These are phyloP conservation scores for Ehretia macrophylla DNA, from an alignment of 257 asterid genomes.

Conservation along the genomic window DNA sequence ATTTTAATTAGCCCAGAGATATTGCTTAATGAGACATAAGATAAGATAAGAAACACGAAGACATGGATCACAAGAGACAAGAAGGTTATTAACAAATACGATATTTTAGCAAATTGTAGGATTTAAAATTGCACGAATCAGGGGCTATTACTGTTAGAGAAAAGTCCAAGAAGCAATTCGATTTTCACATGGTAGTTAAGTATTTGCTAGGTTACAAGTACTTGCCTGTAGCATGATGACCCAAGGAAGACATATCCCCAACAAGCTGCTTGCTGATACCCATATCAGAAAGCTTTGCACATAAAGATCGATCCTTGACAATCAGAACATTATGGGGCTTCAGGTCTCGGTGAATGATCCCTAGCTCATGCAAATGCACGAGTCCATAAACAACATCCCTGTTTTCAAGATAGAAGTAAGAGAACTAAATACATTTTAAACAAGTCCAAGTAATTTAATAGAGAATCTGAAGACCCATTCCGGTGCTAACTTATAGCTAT, in stretches of 20 bases:
- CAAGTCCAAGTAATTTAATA: no score
- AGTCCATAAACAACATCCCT: slow-evolving; percentile 90
- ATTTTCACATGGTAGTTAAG: not conserved
- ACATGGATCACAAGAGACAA: no score
- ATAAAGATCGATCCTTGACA: slow-evolving; percentile 46
- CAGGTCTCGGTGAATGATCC: slow-evolving; percentile 89
- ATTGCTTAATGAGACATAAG: no score
- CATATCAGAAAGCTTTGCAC: slow-evolving; percentile 95
- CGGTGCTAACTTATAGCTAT: no score
- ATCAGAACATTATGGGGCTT: slow-evolving; percentile 91
- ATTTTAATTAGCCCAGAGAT: no score
- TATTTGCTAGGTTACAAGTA: slow-evolving; percentile 1
- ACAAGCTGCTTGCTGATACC: slow-evolving; percentile 90
- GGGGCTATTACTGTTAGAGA: no score
- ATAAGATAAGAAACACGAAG: no score
- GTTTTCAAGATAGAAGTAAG: slow-evolving; percentile 19
- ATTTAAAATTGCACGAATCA: not conserved
- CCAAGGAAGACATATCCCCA: slow-evolving; percentile 78
- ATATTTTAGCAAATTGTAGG: not conserved
- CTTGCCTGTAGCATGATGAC: slow-evolving; percentile 83
- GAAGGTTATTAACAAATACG: not conserved
- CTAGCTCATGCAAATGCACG: slow-evolving; percentile 84
- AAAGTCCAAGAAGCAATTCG: not conserved
- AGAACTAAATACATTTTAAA: slow-evolving; percentile 13
- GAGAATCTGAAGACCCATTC: no score